Base-by-base conservation (phyloP, 2,329 filamentous ascomycete genomes). In the Xylaria sp. region DNA sequence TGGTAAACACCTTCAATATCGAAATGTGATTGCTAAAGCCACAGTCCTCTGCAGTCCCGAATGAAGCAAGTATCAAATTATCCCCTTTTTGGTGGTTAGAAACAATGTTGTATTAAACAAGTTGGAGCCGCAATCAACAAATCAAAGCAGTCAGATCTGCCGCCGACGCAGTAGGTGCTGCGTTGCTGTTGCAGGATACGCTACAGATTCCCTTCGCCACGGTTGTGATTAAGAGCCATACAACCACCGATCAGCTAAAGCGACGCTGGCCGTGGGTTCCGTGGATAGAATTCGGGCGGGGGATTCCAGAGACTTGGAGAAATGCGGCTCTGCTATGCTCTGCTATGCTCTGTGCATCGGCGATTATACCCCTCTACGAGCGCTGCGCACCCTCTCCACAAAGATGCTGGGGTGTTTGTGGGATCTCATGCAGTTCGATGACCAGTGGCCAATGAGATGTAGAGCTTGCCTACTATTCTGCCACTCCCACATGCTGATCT, bases 1-100 rank as follows among this genome's bases (percentile, higher is more conserved):
- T 70, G 90, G 90, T 28, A 84, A 86, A 48, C 86, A 89, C 70
- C 79, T 86, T 73, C 86, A 91, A 75, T 86, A 88, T 70, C 83
- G 84, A 51, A 92, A 91, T 75, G 84, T 91, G 55, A 87, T 92
- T 71, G 82, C 86, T 67, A 92, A 91, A 79, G 88, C 89, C n/a
- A 86, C 86, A 73, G 90, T 92, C 5, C 79, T 91, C 57, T 91
- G 89, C 75, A 81, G 81, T 59, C 81, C 84, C 9, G 84, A 86
- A 74, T 83, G 77, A 80, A 73, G 61, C 55, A 64, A 65, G 59
- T 62, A 59, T 62, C 65, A 57, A 33, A 64, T 46, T 51, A 51
- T 54, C 48, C 36, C 59, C 57, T 20, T 43, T 63, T 60, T 56
- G 58, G 49, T 59, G 52, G 43, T 41, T 51, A 72, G 71, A 70